Percentiles rank a stretch among this genome's conserved stretches.
Conservation (phyloP, 345 rosid genomes). For the Carallia pectinifolia region DNA sequence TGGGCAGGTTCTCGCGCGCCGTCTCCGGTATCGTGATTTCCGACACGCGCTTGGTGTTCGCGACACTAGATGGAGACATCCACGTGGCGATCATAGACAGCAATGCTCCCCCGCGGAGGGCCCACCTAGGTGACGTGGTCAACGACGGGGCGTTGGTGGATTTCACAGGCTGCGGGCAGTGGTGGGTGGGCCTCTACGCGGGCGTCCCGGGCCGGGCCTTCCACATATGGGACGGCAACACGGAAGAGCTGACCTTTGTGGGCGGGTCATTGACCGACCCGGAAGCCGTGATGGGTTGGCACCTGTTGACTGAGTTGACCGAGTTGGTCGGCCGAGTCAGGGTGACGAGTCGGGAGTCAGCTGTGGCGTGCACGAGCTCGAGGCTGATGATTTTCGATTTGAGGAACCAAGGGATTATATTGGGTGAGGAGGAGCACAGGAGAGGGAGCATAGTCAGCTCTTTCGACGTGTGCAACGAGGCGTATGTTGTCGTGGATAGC, state of each 20-base stretch:
- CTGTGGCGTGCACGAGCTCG: constrained; percentile 69
- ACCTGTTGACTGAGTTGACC: constrained; percentile 56
- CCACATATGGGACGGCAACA: constrained; percentile 65
- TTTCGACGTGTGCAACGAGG: constrained; percentile 44
- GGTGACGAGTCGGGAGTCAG: constrained; percentile 48
- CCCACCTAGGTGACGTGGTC: constrained; percentile 54
- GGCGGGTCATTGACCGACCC: constrained; percentile 68
- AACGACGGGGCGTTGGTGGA: constrained; percentile 77
- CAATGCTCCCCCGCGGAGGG: constrained; percentile 38
- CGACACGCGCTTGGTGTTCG: constrained; percentile 49
- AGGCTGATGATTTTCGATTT: constrained; percentile 49
- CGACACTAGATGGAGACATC: constrained; percentile 72
- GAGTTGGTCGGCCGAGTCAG: constrained; percentile 66
- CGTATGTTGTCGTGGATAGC: constrained; percentile 50
- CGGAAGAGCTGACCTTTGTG: constrained; percentile 46
- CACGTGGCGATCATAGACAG: constrained; percentile 56
- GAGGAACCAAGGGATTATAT: constrained; percentile 46
- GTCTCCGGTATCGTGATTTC: constrained; percentile 68
- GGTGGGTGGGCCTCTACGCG: constrained; percentile 95
- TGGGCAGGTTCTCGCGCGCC: constrained; percentile 71
- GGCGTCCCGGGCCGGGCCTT: constrained; percentile 74
- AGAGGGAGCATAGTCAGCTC: constrained; percentile 51
- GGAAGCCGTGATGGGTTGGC: constrained; percentile 77
- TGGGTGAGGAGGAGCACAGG: constrained; percentile 33
- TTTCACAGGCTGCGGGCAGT: constrained; percentile 65